These are phyloP conservation scores for Diatrype stigma DNA, from an alignment of 2,329 filamentous ascomycete genomes.

Conservation along the genomic window DNA sequence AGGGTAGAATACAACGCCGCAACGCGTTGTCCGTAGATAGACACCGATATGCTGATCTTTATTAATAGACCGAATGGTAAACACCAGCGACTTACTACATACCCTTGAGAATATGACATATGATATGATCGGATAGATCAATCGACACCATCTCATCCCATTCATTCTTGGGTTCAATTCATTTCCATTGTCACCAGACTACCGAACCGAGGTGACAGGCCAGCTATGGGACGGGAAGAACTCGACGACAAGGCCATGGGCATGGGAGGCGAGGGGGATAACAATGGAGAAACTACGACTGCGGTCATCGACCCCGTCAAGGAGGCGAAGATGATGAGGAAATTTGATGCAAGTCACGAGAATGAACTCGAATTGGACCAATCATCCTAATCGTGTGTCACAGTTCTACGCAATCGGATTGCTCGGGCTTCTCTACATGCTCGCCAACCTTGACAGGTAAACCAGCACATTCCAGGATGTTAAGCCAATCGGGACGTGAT, in stretches of 20 bases:
- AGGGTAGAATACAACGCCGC: too few relatives aligned
- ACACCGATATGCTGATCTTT: too few relatives aligned
- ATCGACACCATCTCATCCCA: too few relatives aligned
- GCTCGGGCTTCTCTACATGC: conserved; percentile 23
- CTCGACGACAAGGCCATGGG: background rate
- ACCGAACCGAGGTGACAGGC: too few relatives aligned
- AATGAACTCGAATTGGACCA: background rate
- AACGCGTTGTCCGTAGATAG: too few relatives aligned
- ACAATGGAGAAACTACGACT: conserved; percentile 1
- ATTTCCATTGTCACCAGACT: background rate
- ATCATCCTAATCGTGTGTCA: conserved; percentile 3
- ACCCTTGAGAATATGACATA: too few relatives aligned
- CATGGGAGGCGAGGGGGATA: background rate
- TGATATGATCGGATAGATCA: too few relatives aligned
- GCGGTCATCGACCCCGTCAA: conserved; percentile 6
- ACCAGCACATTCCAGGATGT: background rate
- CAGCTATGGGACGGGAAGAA: background rate
- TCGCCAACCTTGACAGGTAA: conserved; percentile 26
- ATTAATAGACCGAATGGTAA: too few relatives aligned
- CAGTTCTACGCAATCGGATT: conserved; percentile 8
- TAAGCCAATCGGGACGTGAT: background rate
- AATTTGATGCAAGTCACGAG: conserved; percentile 18
- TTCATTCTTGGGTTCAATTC: background rate
- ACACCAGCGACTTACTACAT: too few relatives aligned
- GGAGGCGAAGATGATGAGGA: conserved; percentile 19